Percentiles rank a stretch among this genome's conserved stretches.
phyloP scores from a whole-genome alignment of 2,329 filamentous ascomycete genomes.

The Phaeomoniella chlamydospora region DNA sequence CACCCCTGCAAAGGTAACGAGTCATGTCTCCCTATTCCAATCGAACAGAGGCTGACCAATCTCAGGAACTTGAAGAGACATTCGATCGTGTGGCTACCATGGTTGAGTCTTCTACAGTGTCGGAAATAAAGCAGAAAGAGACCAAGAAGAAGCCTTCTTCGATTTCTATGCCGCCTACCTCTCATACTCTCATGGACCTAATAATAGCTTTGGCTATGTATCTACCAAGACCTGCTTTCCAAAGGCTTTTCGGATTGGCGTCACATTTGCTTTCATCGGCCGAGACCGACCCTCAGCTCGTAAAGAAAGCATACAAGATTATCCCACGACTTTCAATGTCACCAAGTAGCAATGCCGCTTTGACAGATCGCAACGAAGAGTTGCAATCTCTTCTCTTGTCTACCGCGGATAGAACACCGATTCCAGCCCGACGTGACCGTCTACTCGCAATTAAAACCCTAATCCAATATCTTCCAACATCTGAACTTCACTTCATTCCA shows the following conservation, averaged over 20 bases:
- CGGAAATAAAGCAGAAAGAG: constrained; percentile 44
- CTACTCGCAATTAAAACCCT: constrained; percentile 70
- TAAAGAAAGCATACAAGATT: constrained; percentile 98
- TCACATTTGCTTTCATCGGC: constrained; percentile 66
- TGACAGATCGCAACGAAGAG: constrained; percentile 60
- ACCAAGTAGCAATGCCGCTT: constrained; percentile 58
- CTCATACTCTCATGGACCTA: constrained; percentile 90
- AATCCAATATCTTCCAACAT: constrained; percentile 60
- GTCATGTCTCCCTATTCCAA: constrained; percentile 14
- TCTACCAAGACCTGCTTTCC: constrained; percentile 73
- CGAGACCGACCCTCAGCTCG: constrained; percentile 68
- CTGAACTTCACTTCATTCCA: constrained; percentile 83
- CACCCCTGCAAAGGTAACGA: constrained; percentile 42
- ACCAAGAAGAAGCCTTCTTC: constrained; percentile 45
- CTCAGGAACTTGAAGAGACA: constrained; percentile 62
- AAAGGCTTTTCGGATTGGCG: constrained; percentile 73
- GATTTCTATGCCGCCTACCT: constrained; percentile 73
- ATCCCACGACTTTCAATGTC: constrained; percentile 82
- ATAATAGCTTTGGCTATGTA: constrained; percentile 94
- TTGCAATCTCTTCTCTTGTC: constrained; percentile 68
- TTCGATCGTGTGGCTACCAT: constrained; percentile 77
- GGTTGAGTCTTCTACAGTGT: constrained; percentile 57
- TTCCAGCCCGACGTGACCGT: constrained; percentile 74
- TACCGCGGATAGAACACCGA: constrained; percentile 71
- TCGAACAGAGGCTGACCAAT: constrained; percentile 14